These are phyloP conservation scores for Moniliophthora roreri DNA, from an alignment of 1,284 basidiomycete genomes.

Conservation along the genomic window DNA sequence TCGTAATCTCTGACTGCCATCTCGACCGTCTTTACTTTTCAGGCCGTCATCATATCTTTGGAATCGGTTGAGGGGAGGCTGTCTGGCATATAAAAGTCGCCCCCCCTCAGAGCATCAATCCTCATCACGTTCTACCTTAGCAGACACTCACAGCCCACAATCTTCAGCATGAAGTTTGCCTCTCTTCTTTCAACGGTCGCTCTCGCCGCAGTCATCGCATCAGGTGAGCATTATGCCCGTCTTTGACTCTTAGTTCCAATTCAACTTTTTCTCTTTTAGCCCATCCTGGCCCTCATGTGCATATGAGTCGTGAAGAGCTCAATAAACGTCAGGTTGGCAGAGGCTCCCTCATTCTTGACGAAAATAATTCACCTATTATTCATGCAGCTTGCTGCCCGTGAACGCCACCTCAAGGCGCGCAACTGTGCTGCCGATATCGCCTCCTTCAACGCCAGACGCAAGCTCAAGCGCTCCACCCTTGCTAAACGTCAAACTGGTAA, in stretches of 20 bases:
- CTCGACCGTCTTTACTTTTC: neutral
- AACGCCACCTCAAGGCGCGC: constrained; percentile 20
- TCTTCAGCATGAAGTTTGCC: neutral
- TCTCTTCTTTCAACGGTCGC: neutral
- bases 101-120: neutral
- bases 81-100: too few relatives aligned
- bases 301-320: neutral
- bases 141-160: neutral
- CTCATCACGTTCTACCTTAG: neutral
- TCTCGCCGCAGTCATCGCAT: neutral
- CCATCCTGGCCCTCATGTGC: neutral
- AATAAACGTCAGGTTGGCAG: neutral
- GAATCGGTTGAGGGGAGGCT: too few relatives aligned
- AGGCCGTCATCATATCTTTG: too few relatives aligned
- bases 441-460: constrained; percentile 19
- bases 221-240: neutral
- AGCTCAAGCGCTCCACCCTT: constrained; percentile 17
- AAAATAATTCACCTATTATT: neutral
- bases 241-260: neutral
- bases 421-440: constrained; percentile 21
- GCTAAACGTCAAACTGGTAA: constrained; percentile 1
- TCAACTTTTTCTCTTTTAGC: neutral
- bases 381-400: constrained; percentile 12
- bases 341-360: neutral
- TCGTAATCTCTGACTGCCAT: too few relatives aligned